These are phyloP conservation scores for Phoenix dactylifera DNA, from an alignment of 176 grass and related monocot species.

Conservation along the genomic window DNA sequence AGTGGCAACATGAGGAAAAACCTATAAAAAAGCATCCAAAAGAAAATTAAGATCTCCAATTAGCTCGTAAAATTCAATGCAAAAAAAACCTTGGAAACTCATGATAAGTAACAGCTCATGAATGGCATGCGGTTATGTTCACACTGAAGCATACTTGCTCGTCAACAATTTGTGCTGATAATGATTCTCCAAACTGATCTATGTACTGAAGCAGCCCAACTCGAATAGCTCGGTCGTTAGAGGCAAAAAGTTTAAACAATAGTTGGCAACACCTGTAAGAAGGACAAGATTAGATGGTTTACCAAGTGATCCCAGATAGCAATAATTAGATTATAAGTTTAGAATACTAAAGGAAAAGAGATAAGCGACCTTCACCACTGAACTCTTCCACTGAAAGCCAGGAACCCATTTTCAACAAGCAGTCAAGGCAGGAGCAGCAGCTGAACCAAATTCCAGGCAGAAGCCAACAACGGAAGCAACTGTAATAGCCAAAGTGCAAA, in stretches of 20 bases:
- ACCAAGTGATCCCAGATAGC: neutral
- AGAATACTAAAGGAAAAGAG: neutral
- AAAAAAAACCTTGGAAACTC: too few species aligned
- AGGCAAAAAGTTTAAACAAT: slow-evolving; percentile 97
- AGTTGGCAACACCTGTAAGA: slow-evolving; percentile 79
- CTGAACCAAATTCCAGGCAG: slow-evolving; percentile 96
- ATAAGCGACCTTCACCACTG: slow-evolving; percentile 60
- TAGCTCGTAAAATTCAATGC: too few species aligned
- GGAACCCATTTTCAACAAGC: slow-evolving; percentile 92
- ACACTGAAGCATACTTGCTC: slow-evolving; percentile 65
- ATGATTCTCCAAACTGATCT: slow-evolving; percentile 97
- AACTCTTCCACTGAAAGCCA: slow-evolving; percentile 91
- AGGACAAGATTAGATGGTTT: too few species aligned
- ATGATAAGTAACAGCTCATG: too few species aligned
- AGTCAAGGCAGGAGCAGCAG: slow-evolving; percentile 92
- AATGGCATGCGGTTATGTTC: neutral
- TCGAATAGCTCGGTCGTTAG: slow-evolving; percentile 91
- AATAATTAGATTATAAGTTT: neutral
- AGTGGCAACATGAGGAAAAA: slow-evolving; percentile 92
- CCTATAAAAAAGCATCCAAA: slow-evolving; percentile 35
- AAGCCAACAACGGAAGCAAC: slow-evolving; percentile 86
- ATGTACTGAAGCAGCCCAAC: slow-evolving; percentile 92
- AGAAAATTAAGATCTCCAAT: neutral
- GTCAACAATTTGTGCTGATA: slow-evolving; percentile 88
- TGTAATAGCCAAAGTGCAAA: slow-evolving; percentile 25